Base-by-base conservation (phyloP, 2,329 filamentous ascomycete species). In the Xylaria sp. region DNA sequence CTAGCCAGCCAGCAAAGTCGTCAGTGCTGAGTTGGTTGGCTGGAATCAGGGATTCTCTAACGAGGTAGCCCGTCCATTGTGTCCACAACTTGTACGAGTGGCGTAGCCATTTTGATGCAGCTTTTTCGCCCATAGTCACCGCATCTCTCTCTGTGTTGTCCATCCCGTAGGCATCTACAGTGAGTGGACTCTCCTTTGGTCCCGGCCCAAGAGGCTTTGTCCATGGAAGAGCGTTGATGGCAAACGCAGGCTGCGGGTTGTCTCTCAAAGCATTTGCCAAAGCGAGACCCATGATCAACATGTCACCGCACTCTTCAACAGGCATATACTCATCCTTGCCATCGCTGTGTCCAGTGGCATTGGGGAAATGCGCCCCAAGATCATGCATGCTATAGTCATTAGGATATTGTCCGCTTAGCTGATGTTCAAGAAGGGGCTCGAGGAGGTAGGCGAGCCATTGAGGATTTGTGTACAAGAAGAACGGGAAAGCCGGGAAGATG, bases 381-480 rank as follows among this genome's bases (percentile, higher is more conserved):
- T 94, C 92, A 76, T 94, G 92, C 89, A 94, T 92, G 70, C 89
- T 90, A 78, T 93, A 93, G 71, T 91, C 85, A 76, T 95, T 95
- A 8, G 93, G 93, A 77, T 96, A 97, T 78, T 94, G 91, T 1
- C 92, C 92, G 76, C 91, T 94, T 28, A 92, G 81, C 84, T 92
- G 92, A 78, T 96, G 92, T 80, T 96, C 93, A 62, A 96, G 86
- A 28, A 95, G 83, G 6, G 93, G 93, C 78, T 95, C 92, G 4
- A 96, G 83, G 2, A 95, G 84, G 76, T 94, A 94, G 1, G 90
- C 91, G 66, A 94, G 83, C 92, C 92, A 95, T 67, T 88, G 85
- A 2, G 93, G 93, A 74, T 94, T 94, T 20, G 92, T 94, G 77
- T 95, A 96, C 23, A 95, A 79, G 83, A 95, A 95, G 84, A 95